Conservation (phyloP, 345 rosid genomes). For the Odontarrhena argentea region DNA sequence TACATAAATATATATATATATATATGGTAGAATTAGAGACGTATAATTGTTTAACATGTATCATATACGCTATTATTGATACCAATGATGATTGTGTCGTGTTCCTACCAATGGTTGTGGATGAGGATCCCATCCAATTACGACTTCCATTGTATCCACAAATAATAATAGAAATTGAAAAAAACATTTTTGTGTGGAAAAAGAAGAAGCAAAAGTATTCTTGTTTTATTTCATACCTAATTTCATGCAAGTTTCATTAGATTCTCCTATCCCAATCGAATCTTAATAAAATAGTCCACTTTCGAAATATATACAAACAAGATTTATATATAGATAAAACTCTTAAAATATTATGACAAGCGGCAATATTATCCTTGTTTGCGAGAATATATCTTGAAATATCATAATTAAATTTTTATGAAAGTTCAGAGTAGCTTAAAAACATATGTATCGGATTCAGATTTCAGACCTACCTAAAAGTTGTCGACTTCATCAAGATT, state of each 20-base stretch:
- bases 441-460: conserved; percentile 21
- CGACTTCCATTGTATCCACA: not conserved
- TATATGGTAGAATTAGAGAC: conserved; percentile 6
- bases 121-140: conserved; percentile 23
- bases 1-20: not conserved
- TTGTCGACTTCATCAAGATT: conserved; percentile 28
- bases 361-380: conserved; percentile 19
- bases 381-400: conserved; percentile 29
- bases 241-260: conserved; percentile 15
- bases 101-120: conserved; percentile 27
- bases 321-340: not conserved
- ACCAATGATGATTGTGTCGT: conserved; percentile 12
- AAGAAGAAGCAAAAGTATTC: not conserved
- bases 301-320: not conserved
- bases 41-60: not conserved
- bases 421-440: conserved; percentile 14
- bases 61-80: conserved; percentile 1
- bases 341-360: conserved; percentile 7
- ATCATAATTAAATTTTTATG: not conserved
- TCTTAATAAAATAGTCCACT: conserved; percentile 4
- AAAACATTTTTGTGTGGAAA: not conserved
- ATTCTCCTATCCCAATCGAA: conserved; percentile 9
- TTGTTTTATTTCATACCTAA: not conserved
- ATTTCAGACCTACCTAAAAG: conserved; percentile 36
- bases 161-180: not conserved